Evolutionary conservation across 176 grass and related monocot species (phyloP).

Genomic region (Musa schizocarpa): DNA sequence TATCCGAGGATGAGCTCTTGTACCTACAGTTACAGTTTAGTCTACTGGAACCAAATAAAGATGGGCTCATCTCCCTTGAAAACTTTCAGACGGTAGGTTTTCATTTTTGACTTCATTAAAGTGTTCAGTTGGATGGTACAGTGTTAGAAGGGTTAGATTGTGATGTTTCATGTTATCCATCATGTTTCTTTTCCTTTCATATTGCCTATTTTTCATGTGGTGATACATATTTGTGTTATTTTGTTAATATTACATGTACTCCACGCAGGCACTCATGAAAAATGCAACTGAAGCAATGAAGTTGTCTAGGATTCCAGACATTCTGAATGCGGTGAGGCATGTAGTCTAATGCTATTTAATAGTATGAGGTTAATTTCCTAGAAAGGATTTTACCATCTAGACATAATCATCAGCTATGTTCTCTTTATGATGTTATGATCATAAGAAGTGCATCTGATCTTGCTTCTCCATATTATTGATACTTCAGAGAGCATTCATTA

Average conservation of each 20-base stretch:
- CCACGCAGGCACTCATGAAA: not conserved
- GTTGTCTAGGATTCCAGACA: slow-evolving; percentile 9
- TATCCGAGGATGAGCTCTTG: slow-evolving; percentile 69
- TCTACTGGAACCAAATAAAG: slow-evolving; percentile 16
- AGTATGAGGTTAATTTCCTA: not conserved
- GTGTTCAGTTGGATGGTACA: slow-evolving; percentile 16
- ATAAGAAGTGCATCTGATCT: too few species aligned
- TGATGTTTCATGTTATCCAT: not conserved
- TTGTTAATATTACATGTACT: too few species aligned
- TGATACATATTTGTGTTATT: too few species aligned
- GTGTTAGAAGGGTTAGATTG: slow-evolving; percentile 6
- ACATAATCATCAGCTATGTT: not conserved
- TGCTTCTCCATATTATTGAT: too few species aligned
- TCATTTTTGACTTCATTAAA: slow-evolving; percentile 15
- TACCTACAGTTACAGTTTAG: slow-evolving; percentile 74
- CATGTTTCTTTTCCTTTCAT: too few species aligned
- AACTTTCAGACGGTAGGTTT: slow-evolving; percentile 63
- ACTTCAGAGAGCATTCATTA: too few species aligned
- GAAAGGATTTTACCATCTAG: not conserved
- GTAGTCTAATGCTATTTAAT: not conserved
- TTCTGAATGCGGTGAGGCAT: slow-evolving; percentile 1
- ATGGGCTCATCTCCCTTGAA: slow-evolving; percentile 59
- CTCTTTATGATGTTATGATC: too few species aligned
- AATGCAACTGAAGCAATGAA: slow-evolving; percentile 3
- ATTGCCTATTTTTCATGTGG: too few species aligned